Evolutionary conservation across 805 yeast species (phyloP).

Genomic region (Lipomyces yamadae): DNA sequence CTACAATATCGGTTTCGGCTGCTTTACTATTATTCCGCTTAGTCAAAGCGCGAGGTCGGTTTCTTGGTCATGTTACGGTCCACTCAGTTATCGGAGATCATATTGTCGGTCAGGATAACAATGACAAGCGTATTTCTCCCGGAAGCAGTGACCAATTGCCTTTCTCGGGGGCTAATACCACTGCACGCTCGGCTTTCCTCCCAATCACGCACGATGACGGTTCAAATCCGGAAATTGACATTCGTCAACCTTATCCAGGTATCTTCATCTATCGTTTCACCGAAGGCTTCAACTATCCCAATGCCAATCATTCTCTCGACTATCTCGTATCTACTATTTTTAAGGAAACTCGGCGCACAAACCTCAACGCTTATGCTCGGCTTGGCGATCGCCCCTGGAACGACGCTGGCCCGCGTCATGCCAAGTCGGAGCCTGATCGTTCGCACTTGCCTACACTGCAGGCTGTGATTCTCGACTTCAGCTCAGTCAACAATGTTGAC

Average conservation of each 20-base stretch:
- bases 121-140: neutral
- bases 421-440: neutral
- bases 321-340: neutral
- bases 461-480: neutral
- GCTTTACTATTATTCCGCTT: neutral
- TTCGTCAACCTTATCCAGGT: neutral
- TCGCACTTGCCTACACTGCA: neutral
- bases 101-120: neutral
- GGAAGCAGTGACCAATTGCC: neutral
- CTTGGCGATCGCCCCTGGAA: neutral
- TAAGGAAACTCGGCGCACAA: neutral
- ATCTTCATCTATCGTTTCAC: neutral
- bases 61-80: neutral
- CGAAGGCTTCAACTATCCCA: conserved; percentile 1
- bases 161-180: neutral
- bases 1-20: neutral
- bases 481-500: neutral
- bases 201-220: neutral
- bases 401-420: neutral
- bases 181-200: neutral
- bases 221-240: neutral
- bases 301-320: conserved; percentile 1
- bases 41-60: conserved; percentile 1
- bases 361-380: neutral
- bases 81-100: conserved; percentile 2